Evolutionary conservation across 2,329 filamentous ascomycete genomes (phyloP).

Genomic region (Aspergillus pseudotamarii): DNA sequence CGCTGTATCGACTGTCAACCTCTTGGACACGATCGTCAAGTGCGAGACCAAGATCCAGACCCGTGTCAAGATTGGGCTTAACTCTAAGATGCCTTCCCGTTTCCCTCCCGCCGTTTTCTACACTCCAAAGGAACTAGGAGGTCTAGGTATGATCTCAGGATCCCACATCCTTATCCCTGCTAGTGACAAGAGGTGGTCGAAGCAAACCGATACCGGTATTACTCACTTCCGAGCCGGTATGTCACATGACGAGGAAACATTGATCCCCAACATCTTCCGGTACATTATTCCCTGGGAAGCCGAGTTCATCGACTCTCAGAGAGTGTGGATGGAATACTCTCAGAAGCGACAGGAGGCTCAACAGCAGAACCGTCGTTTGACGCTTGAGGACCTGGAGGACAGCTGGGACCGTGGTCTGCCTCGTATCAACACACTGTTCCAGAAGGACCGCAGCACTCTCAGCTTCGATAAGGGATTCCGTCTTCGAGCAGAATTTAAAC

Average conservation of each 20-base stretch:
- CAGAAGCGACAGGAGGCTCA: constrained; percentile 97
- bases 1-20: constrained; percentile 88
- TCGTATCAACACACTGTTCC: constrained; percentile 97
- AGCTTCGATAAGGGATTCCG: constrained; percentile 99
- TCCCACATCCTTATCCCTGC: constrained; percentile 97
- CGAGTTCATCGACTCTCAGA: constrained; percentile 97
- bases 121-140: constrained; percentile 95
- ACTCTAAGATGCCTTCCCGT: constrained; percentile 98
- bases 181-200: constrained; percentile 97
- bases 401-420: constrained; percentile 98
- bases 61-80: constrained; percentile 95
- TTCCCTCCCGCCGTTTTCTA: constrained; percentile 99
- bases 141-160: constrained; percentile 97
- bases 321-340: constrained; percentile 98
- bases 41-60: constrained; percentile 99
- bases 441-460: constrained; percentile 94
- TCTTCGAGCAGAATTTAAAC: constrained; percentile 92
- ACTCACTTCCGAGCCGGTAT: constrained; percentile 97
- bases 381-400: constrained; percentile 93
- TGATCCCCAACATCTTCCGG: constrained; percentile 98
- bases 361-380: constrained; percentile 92
- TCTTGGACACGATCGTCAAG: constrained; percentile 97
- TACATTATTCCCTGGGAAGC: constrained; percentile 99
- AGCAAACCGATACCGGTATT: constrained; percentile 95
- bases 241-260: constrained; percentile 95